These are phyloP conservation scores for Phytophthora foliorum DNA, from an alignment of 352 stramenopile genomes.

Conservation along the genomic window DNA sequence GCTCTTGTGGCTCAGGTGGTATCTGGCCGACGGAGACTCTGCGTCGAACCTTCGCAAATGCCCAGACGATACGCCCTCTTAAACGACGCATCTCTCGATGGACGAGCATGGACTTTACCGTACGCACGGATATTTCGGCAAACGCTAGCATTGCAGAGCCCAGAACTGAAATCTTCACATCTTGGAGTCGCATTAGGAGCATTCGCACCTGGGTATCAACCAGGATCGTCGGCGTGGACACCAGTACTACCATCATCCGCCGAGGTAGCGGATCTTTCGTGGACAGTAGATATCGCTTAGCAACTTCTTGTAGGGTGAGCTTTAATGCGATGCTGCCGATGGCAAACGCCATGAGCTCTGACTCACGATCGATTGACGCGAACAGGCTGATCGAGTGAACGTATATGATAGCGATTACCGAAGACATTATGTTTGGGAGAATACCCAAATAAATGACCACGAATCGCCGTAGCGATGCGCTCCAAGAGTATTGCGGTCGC, in stretches of 20 bases:
- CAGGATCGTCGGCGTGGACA: constrained; percentile 41
- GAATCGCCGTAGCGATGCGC: constrained; percentile 1
- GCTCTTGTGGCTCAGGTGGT: background rate
- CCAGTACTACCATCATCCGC: constrained; percentile 15
- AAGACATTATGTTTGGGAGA: background rate
- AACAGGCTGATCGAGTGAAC: constrained; percentile 24
- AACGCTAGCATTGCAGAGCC: constrained; percentile 25
- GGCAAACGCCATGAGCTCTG: constrained; percentile 12
- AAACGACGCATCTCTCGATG: background rate
- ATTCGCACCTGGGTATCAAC: constrained; percentile 48
- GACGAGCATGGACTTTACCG: constrained; percentile 26
- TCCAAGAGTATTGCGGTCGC: constrained; percentile 3
- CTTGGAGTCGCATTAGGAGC: constrained; percentile 34
- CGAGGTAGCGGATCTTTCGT: background rate
- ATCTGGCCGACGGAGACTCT: background rate
- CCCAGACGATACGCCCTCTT: background rate
- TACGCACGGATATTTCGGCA: constrained; percentile 31
- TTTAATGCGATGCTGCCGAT: constrained; percentile 25
- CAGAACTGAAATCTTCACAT: constrained; percentile 18
- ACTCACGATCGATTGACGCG: constrained; percentile 2
- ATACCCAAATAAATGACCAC: constrained; percentile 9
- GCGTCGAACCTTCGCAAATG: background rate
- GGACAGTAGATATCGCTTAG: constrained; percentile 9
- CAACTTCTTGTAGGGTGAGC: constrained; percentile 13
- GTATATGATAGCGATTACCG: constrained; percentile 18